Conservation (phyloP, 208 protist species). For the Leishmania gerbilli region DNA sequence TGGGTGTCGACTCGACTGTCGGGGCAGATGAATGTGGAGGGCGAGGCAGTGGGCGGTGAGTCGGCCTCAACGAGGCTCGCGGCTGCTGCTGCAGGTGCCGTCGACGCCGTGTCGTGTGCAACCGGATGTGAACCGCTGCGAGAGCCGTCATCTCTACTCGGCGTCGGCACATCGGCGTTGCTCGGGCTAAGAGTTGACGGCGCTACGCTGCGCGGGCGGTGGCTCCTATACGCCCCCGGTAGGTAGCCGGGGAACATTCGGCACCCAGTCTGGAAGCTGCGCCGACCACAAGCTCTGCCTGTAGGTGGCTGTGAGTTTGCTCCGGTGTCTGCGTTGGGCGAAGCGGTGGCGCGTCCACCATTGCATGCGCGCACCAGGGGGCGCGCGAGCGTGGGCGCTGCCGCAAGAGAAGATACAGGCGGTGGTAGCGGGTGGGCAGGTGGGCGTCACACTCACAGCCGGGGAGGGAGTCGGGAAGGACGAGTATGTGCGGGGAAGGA, state of each 20-base stretch:
- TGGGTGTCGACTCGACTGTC: conserved; percentile 11
- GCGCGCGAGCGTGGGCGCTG: neutral
- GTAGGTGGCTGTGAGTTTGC: neutral
- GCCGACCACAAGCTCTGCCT: neutral
- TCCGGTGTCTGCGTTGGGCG: neutral
- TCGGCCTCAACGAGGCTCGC: neutral
- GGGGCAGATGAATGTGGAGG: neutral
- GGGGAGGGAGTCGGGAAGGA: neutral
- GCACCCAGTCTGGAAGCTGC: neutral
- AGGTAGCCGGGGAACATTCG: conserved; percentile 1
- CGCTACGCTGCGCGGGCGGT: neutral
- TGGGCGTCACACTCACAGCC: neutral
- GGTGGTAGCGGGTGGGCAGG: neutral
- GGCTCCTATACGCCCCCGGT: neutral
- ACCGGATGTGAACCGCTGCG: neutral
- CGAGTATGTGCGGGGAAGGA: neutral
- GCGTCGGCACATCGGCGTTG: neutral
- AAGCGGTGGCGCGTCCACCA: neutral
- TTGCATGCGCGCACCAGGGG: neutral
- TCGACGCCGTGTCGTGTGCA: neutral
- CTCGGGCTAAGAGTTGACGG: neutral
- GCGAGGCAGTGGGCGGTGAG: neutral
- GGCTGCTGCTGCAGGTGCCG: neutral
- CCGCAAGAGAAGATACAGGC: neutral
- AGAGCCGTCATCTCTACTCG: neutral